Conservation (phyloP, 352 stramenopile genomes). For the Globisporangium irregulare region DNA sequence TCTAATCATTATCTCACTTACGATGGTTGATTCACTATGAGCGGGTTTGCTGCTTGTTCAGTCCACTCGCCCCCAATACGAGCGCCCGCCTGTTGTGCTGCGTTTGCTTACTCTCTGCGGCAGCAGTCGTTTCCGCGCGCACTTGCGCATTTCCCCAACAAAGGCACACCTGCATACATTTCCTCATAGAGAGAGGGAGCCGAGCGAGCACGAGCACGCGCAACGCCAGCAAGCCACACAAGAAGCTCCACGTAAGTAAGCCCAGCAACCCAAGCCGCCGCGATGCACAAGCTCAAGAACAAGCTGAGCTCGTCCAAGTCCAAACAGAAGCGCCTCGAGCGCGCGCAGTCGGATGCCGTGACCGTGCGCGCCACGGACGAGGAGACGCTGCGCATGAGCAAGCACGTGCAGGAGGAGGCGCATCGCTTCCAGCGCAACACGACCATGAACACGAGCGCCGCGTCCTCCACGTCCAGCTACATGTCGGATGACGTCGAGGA, state of each 20-base stretch:
- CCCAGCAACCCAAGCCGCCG: background rate
- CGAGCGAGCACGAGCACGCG: background rate
- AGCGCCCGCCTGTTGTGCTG: background rate
- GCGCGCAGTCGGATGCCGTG: conserved; percentile 25
- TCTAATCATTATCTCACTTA: background rate
- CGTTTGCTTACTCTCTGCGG: background rate
- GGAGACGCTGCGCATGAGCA: conserved; percentile 43
- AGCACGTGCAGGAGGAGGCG: conserved; percentile 35
- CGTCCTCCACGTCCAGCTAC: conserved; percentile 21
- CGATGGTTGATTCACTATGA: background rate
- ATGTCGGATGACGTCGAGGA: conserved; percentile 74
- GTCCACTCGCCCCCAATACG: background rate
- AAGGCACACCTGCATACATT: background rate
- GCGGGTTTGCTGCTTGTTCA: background rate
- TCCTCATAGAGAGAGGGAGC: background rate
- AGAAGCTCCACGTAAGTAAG: conserved; percentile 12
- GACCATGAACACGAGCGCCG: conserved; percentile 26
- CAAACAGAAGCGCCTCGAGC: conserved; percentile 35
- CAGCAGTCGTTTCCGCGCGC: background rate
- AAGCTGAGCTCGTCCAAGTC: conserved; percentile 42
- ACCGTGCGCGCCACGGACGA: conserved; percentile 26
- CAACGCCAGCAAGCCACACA: background rate
- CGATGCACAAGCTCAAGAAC: conserved; percentile 68
- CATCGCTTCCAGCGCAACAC: conserved; percentile 34
- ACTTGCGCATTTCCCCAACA: background rate